phyloP scores from a whole-genome alignment of 1,284 basidiomycete genomes.

The Leccinum glutinopallens region DNA sequence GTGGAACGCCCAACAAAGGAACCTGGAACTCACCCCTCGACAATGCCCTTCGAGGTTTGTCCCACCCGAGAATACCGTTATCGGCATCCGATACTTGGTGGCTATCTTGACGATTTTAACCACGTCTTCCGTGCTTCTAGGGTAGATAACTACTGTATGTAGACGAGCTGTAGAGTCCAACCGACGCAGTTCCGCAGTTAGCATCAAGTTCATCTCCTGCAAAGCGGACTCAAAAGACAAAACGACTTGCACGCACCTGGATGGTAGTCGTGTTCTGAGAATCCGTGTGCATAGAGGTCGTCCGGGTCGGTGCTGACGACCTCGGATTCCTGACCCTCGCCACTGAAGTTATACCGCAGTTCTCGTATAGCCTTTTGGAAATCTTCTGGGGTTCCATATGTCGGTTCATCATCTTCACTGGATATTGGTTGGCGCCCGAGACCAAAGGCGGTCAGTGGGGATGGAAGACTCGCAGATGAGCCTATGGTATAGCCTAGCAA shows the following conservation, averaged over 20 bases:
- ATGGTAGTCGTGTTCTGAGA: slow-evolving; percentile 59
- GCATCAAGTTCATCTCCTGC: neutral
- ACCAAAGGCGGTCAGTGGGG: slow-evolving; percentile 12
- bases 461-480: slow-evolving; percentile 9
- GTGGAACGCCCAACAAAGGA: neutral
- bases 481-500: slow-evolving; percentile 33
- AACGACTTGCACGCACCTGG: slow-evolving; percentile 44
- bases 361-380: slow-evolving; percentile 54
- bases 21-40: slow-evolving; percentile 51
- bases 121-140: slow-evolving; percentile 65
- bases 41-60: slow-evolving; percentile 72
- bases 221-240: neutral
- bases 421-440: slow-evolving; percentile 3
- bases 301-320: slow-evolving; percentile 57
- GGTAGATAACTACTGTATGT: slow-evolving; percentile 58
- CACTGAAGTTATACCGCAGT: slow-evolving; percentile 42
- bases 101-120: slow-evolving; percentile 69
- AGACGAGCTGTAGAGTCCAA: slow-evolving; percentile 37
- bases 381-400: slow-evolving; percentile 52
- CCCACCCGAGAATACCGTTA: slow-evolving; percentile 72
- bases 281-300: slow-evolving; percentile 58
- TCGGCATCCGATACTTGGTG: slow-evolving; percentile 64
- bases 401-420: slow-evolving; percentile 17
- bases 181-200: neutral
- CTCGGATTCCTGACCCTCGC: slow-evolving; percentile 16